Evolutionary conservation across 2,329 filamentous ascomycete genomes (phyloP).

Genomic region (Domatiomyces catenatus): DNA sequence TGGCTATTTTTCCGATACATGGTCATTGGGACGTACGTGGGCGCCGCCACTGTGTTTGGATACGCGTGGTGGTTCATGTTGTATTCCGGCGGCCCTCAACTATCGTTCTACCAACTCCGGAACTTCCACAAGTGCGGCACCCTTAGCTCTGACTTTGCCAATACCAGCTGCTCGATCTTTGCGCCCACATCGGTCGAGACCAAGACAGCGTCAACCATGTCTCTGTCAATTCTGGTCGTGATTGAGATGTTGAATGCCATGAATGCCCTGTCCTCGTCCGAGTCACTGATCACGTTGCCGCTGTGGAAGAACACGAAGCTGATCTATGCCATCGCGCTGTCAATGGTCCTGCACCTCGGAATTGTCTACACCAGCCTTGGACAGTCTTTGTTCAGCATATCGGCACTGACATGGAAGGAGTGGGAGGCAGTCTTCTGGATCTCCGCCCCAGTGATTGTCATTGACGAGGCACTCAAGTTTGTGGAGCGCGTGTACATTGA

Average conservation of each 20-base stretch:
- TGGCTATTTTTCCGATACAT: constrained; percentile 98
- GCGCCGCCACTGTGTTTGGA: constrained; percentile 82
- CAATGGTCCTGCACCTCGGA: constrained; percentile 88
- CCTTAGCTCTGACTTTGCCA: constrained; percentile 51
- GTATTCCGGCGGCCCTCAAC: constrained; percentile 76
- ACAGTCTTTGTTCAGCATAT: constrained; percentile 75
- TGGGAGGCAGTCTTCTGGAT: constrained; percentile 85
- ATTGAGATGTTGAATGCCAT: constrained; percentile 99
- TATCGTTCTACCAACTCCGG: constrained; percentile 73
- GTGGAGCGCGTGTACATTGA: constrained; percentile 53
- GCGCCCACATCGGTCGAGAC: constrained; percentile 54
- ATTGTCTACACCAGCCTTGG: constrained; percentile 84
- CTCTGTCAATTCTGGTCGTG: constrained; percentile 77
- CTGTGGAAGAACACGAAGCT: constrained; percentile 99
- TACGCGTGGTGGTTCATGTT: constrained; percentile 99
- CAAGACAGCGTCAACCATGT: constrained; percentile 83
- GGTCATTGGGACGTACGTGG: constrained; percentile 89
- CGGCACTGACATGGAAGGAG: constrained; percentile 70
- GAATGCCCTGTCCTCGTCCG: constrained; percentile 91
- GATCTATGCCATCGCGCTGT: constrained; percentile 81
- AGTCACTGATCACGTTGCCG: constrained; percentile 81
- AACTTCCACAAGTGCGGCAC: constrained; percentile 84
- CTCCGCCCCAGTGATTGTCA: constrained; percentile 75
- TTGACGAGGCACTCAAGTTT: constrained; percentile 73
- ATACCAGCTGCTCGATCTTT: constrained; percentile 90